Base-by-base conservation (phyloP, 106 monocot genomes). In the Dendrobium officinale region DNA sequence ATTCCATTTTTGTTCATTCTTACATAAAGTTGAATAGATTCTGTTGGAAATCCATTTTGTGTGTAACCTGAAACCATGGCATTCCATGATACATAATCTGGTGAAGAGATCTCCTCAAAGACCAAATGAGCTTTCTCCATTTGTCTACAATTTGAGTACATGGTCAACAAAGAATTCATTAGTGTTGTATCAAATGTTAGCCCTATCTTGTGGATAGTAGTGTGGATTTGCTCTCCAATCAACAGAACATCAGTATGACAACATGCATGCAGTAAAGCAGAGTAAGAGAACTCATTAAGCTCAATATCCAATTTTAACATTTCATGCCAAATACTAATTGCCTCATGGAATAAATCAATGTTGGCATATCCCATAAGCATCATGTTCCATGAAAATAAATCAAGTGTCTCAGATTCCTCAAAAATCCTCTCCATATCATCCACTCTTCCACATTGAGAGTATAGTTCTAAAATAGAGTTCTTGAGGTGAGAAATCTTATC, bases 71-170 rank as follows among this genome's bases (percentile, higher is more conserved):
- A 79, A 82, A 87, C 79, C 79, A 87, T 75, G 18, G 82, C 87
- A 79, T 84, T 87, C 84, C 84, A 87, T 70, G 84, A 84, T 16
- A 84, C 61, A 37, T 75, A 79, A 84, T 87, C 84, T 44, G 84
- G 82, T 17, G 42, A 84, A 72, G 84, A 59, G 26, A 61, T 82
- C 56, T 84, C 84, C 66, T 84, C 37, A 75, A 87, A 87, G 26
- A 80, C 75, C 40, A 77, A 42, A 17, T 40, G 24, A 80, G 82
- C 79, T 54, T 79, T 76, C 7, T 70, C 82, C 54, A 83, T 83
- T 66, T 48, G 67, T 17, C 68, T 55, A 72, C 76, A 83, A 40
- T 80, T 78, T 77, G 86, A 82, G 66, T 86, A 86, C 75, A 82
- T 79, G 18, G 86, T 83, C 55, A 86, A 67, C 42, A 86, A 80